Conservation (phyloP, 169 alveolate species). For the Plasmodium vivax region DNA sequence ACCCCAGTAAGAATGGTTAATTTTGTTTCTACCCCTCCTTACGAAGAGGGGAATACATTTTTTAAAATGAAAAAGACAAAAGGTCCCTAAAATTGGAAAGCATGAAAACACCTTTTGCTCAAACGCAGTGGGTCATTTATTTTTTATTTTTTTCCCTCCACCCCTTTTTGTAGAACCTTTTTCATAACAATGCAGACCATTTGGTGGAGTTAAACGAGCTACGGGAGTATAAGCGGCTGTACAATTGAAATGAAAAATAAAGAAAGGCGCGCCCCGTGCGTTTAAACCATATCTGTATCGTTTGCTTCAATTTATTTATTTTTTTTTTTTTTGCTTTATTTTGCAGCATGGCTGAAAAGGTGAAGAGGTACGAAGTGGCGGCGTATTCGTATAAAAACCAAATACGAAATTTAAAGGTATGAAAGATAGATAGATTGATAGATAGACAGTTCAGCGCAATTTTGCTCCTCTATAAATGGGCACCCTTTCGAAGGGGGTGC, state of each 20-base stretch:
- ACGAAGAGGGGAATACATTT: neutral
- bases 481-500: neutral
- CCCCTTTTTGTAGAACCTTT: slow-evolving; percentile 23
- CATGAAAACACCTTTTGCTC: neutral
- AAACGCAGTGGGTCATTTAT: neutral
- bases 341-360: slow-evolving; percentile 25
- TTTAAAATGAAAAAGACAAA: neutral
- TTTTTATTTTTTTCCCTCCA: neutral
- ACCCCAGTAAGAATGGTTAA: neutral
- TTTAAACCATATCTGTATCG: neutral
- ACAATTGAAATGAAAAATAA: slow-evolving; percentile 34
- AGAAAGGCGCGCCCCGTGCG: neutral
- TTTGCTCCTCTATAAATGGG: neutral
- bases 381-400: slow-evolving; percentile 59
- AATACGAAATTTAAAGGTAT: slow-evolving; percentile 67
- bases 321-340: neutral
- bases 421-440: neutral
- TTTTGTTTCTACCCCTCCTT: neutral
- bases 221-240: slow-evolving; percentile 64
- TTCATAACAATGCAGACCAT: slow-evolving; percentile 19
- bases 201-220: slow-evolving; percentile 50
- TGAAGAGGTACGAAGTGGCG: slow-evolving; percentile 47
- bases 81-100: neutral
- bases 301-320: neutral
- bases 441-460: neutral